These are phyloP conservation scores for Stereocaulon alpinum DNA, from an alignment of 495 filamentous ascomycete genomes.

Conservation along the genomic window DNA sequence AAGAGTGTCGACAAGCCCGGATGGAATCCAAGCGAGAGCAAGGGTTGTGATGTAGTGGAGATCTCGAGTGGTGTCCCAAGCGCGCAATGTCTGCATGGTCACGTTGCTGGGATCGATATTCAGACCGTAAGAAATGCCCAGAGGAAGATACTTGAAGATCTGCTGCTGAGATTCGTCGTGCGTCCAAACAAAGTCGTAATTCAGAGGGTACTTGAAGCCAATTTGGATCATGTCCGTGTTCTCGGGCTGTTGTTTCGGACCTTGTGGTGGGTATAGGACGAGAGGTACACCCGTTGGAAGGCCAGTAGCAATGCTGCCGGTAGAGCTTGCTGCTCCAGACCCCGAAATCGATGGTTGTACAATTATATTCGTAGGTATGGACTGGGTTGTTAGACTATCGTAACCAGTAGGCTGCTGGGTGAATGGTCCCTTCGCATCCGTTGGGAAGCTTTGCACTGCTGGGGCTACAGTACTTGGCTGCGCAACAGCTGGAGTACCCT, in stretches of 20 bases:
- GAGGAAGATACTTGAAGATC: conserved; percentile 73
- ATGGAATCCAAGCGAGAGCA: conserved; percentile 64
- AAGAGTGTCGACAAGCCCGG: conserved; percentile 50
- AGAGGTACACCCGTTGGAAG: conserved; percentile 29
- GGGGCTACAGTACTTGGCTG: neutral
- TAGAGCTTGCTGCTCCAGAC: conserved; percentile 12
- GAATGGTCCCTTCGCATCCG: conserved; percentile 14
- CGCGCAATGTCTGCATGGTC: conserved; percentile 60
- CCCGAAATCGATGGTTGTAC: conserved; percentile 9
- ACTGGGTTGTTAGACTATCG: conserved; percentile 18
- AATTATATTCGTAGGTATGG: conserved; percentile 19
- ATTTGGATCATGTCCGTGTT: conserved; percentile 68
- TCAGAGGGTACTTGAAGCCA: conserved; percentile 68
- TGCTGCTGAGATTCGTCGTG: conserved; percentile 64
- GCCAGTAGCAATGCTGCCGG: conserved; percentile 6
- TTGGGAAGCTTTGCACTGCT: conserved; percentile 10
- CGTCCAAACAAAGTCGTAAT: conserved; percentile 71
- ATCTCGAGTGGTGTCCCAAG: conserved; percentile 59
- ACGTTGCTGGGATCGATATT: conserved; percentile 41
- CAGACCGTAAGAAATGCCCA: conserved; percentile 61
- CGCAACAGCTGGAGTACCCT: neutral
- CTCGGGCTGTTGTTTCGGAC: conserved; percentile 35
- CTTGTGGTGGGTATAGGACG: conserved; percentile 10
- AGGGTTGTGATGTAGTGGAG: conserved; percentile 78
- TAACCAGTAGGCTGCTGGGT: conserved; percentile 19